These are phyloP conservation scores for Stephania japonica DNA, from an alignment of 164 flowering plant genomes.

Conservation along the genomic window DNA sequence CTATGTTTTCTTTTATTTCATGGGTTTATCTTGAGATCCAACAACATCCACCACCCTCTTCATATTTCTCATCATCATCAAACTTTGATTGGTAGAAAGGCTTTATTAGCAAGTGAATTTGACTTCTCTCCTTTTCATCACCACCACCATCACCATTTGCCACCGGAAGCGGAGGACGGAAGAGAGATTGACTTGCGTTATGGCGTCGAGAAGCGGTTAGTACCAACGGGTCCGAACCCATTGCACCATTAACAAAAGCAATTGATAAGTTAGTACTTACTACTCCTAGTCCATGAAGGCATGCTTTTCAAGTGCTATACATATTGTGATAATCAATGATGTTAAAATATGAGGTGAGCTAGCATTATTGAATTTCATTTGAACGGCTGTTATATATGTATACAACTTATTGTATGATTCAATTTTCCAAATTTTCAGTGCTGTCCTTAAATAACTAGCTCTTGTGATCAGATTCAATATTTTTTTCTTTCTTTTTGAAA, in stretches of 20 bases:
- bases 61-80: conserved; percentile 6
- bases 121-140: conserved; percentile 36
- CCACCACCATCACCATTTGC: conserved; percentile 9
- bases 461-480: conserved; percentile 1
- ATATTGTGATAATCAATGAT: not conserved
- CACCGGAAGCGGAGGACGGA: conserved; percentile 12
- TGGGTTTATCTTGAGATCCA: conserved; percentile 13
- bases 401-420: conserved; percentile 1
- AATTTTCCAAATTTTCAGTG: conserved; percentile 1
- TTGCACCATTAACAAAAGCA: conserved; percentile 47
- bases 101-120: conserved; percentile 16
- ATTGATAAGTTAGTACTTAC: not conserved
- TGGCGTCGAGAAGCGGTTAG: conserved; percentile 46
- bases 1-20: conserved; percentile 10
- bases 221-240: conserved; percentile 70
- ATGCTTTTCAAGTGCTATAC: not conserved
- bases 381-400: not conserved
- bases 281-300: not conserved
- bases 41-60: not conserved
- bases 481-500: not conserved
- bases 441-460: not conserved
- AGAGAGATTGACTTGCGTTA: conserved; percentile 42
- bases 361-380: not conserved
- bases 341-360: no score
- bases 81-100: conserved; percentile 20